These are phyloP conservation scores for Pyracantha coccinea DNA, from an alignment of 331 rosid species.

Conservation along the genomic window DNA sequence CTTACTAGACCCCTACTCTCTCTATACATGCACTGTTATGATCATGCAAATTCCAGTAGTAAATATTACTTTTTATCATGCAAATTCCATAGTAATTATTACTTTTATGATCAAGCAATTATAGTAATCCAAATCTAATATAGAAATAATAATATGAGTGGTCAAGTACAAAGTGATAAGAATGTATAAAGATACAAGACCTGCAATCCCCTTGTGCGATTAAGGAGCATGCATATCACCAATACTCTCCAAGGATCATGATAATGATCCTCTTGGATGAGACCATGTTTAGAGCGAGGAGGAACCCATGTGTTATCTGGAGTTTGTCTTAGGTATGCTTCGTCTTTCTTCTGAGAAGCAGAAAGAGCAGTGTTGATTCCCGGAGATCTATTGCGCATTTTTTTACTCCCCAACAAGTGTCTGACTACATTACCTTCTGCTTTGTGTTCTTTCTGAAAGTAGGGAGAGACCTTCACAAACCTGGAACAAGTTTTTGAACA, in stretches of 20 bases:
- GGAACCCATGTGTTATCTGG: conserved; percentile 53
- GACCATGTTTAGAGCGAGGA: conserved; percentile 41
- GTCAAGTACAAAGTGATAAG: neutral
- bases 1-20: neutral
- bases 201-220: conserved; percentile 48
- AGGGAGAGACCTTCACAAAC: conserved; percentile 7
- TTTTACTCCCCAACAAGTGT: neutral
- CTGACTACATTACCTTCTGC: neutral
- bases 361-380: neutral
- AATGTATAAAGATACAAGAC: conserved; percentile 18
- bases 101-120: too few relatives aligned
- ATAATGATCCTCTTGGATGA: conserved; percentile 60
- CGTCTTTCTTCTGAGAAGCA: conserved; percentile 15
- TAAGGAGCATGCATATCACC: conserved; percentile 64
- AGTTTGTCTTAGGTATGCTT: conserved; percentile 32
- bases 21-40: neutral
- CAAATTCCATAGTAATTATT: too few relatives aligned
- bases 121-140: neutral
- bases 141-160: neutral
- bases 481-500: neutral
- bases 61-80: too few relatives aligned
- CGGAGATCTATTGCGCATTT: neutral
- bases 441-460: conserved; percentile 1
- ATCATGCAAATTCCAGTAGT: neutral
- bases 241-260: conserved; percentile 79